Evolutionary conservation across 1,284 basidiomycete genomes (phyloP), one percentile per base, ranked within the genome.

Genomic region (Apiotrichum sp.): DNA sequence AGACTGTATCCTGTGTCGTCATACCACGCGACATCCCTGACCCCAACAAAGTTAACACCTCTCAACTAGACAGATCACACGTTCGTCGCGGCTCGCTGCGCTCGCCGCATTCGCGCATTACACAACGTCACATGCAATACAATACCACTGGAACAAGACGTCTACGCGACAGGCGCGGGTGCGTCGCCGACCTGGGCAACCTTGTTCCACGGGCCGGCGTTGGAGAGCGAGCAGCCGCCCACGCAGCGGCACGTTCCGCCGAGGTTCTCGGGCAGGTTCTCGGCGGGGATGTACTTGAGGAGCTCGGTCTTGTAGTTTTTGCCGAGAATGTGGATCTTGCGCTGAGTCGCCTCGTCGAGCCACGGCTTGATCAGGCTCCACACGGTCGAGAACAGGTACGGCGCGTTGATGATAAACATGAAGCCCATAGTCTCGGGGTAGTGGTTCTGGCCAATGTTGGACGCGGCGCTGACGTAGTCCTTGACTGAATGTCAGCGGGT

Each of bases 351-450:
- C 66, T 88, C 86, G 78, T 98, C 95, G 65, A 98, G 81, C 91
- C 91, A 98, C 7, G 84, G 85, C 80, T 93, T 96, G 79, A 98
- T 84, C 65, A 93, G 78, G 34, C 79, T 77, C 95, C 95, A 98
- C 42, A 96, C 87, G 44, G 87, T 84, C 51, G 84, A 83, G 80
- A 98, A 98, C 55, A 86, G 83, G 85, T 87, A 97, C 2, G 95
- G 93, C 0, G 91, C 86, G 71, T 93, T 92, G 81, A 93, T 87
- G 81, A 97, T 93, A 80, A 80, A 97, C 81, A 96, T 95, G 72
- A 88, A 88, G 78, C 93, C 93, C 93, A 97, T 95, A 62, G 84
- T 87, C 77, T 93, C 89, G 14, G 90, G 89, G 78, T 93, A 96
- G 68, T 88, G 82, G 78, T 95, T 84, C 79, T 98, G 93, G 6